Conservation (phyloP, 352 stramenopile genomes). For the Phytophthora multivora region DNA sequence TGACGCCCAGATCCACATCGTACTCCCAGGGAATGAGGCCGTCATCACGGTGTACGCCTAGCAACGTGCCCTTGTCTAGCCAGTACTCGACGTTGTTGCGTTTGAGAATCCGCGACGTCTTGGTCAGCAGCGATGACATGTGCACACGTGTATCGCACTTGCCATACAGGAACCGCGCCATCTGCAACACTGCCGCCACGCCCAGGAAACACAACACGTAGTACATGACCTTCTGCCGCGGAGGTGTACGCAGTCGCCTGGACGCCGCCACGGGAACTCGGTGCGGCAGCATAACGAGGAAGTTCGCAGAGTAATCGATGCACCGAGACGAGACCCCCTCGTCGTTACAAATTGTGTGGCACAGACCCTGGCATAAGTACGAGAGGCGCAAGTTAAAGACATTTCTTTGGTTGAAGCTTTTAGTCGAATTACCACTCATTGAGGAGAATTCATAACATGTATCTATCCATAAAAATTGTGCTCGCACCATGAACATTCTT, state of each 20-base stretch:
- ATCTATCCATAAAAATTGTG: no score
- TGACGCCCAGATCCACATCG: conserved; percentile 80
- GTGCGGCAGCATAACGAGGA: conserved; percentile 34
- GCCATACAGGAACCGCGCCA: conserved; percentile 62
- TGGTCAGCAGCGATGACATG: conserved; percentile 72
- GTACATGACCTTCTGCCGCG: conserved; percentile 32
- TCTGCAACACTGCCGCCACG: conserved; percentile 37
- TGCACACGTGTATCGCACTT: conserved; percentile 79
- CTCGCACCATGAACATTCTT: no score
- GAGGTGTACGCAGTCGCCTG: conserved; percentile 11
- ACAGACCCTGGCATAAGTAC: conserved; percentile 21
- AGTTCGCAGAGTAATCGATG: conserved; percentile 6
- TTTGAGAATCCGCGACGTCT: conserved; percentile 67
- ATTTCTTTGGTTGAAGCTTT: no score
- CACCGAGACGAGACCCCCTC: conserved; percentile 2
- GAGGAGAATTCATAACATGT: no score
- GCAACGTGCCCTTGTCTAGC: conserved; percentile 81
- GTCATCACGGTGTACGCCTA: conserved; percentile 70
- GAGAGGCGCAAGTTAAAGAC: conserved; percentile 10
- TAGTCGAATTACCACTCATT: no score
- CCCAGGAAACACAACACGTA: conserved; percentile 38
- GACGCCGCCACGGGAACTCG: conserved; percentile 23
- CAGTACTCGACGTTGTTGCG: conserved; percentile 78
- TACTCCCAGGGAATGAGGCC: conserved; percentile 84
- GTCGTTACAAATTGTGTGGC: conserved; percentile 20